These are phyloP conservation scores for Strigomonas galati DNA, from an alignment of 208 protist species.

Conservation along the genomic window DNA sequence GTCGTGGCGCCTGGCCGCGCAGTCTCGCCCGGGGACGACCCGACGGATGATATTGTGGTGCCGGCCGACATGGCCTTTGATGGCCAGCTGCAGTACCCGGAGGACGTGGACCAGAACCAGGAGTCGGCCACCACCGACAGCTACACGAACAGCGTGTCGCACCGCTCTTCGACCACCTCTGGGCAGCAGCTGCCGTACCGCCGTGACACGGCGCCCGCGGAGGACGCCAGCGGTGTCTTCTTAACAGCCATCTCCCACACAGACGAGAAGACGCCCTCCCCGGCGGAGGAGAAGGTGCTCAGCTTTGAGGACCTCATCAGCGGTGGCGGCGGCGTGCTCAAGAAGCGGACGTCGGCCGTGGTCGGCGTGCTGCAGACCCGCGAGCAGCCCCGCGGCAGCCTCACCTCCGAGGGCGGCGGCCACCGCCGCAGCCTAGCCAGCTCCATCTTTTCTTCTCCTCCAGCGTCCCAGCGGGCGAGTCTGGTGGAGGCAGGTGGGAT, in stretches of 20 bases:
- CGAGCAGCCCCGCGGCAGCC: not conserved
- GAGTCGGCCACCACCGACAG: not conserved
- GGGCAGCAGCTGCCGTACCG: not conserved
- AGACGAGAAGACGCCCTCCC: not conserved
- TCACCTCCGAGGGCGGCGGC: conserved; percentile 5
- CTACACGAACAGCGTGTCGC: not conserved
- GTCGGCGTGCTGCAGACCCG: not conserved
- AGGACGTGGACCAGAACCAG: not conserved
- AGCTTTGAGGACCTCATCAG: not conserved
- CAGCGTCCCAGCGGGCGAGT: not conserved
- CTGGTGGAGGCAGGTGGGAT: too few species aligned
- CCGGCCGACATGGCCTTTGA: conserved; percentile 10
- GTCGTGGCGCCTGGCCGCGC: conserved; percentile 1
- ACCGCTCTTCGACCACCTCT: not conserved
- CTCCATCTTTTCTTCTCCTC: not conserved
- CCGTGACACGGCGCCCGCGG: conserved; percentile 2
- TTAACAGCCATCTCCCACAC: conserved; percentile 4
- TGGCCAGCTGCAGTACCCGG: not conserved
- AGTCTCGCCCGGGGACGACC: not conserved
- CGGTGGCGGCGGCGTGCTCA: not conserved
- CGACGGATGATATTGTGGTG: not conserved
- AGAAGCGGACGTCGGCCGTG: not conserved
- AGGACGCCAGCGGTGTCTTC: conserved; percentile 3
- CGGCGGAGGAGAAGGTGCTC: not conserved
- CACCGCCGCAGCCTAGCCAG: not conserved